Base-by-base conservation (phyloP, 2,329 filamentous ascomycete genomes). In the Calonectria fujianensis region DNA sequence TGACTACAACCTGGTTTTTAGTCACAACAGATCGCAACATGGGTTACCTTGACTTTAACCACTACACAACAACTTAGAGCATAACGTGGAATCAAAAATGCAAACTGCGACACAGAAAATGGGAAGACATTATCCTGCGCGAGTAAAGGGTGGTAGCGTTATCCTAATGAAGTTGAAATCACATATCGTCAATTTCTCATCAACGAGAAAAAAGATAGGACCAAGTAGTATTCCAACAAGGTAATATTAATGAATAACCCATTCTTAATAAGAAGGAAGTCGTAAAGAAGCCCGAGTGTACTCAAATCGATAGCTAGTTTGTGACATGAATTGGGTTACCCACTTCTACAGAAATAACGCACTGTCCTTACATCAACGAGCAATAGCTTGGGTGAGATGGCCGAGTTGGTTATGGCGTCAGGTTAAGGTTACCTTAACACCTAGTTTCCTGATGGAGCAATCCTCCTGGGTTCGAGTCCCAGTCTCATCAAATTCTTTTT, bases 401-500 rank as follows among this genome's bases (percentile, higher is more conserved):
- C 79, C 79, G 79, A 80, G 79, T 80, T 80, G 79, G 79, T 80
- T 80, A 80, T 80, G 79, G 79, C 79, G 79, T 73, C 78, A 80
- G 78, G 78, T 80, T 80, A 80, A 80, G 78, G 78, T 80, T 16
- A 79, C 78, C 77, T 80, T 79, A 77, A 78, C 76, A 78, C 76
- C 69, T 74, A 71, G 27, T 59, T 77, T 80, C 78, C 78, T 80
- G 79, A 69, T 80, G 79, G 79, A 80, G 79, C 78, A 80, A 80
- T 80, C 79, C 79, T 80, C 78, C 78, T 80, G 79, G 79, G 79
- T 80, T 80, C 79, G 78, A 80, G 74, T 80, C 79, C 79, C 79
- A 80, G 78, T 80, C 78, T 80, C 76, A 80, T 80, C 79, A 80
- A 1, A 32, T 29, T 39, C 9, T 63, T 80, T 65, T 80, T 78